Evolutionary conservation across 345 rosid genomes (phyloP).

Genomic region (Hibiscus tridactylites): DNA sequence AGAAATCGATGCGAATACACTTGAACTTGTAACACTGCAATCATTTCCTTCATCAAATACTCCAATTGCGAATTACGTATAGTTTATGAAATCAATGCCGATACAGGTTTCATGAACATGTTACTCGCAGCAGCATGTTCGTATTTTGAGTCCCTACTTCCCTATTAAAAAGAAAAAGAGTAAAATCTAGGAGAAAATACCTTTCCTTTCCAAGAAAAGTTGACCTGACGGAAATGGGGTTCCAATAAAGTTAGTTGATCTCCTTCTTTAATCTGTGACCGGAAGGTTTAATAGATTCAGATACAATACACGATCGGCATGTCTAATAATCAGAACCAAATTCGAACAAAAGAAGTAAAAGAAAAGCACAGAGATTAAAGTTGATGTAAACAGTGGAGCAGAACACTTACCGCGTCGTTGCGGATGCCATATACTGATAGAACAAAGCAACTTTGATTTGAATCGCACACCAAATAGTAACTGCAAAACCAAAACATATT

Average conservation of each 20-base stretch:
- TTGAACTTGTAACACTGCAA: conserved; percentile 45
- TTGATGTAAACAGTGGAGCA: neutral
- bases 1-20: conserved; percentile 60
- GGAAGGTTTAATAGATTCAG: conserved; percentile 6
- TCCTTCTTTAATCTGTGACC: conserved; percentile 59
- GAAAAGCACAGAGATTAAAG: neutral
- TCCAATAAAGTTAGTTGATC: conserved; percentile 46
- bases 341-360: neutral
- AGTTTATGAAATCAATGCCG: neutral
- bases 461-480: conserved; percentile 56
- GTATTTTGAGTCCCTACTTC: neutral
- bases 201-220: conserved; percentile 61
- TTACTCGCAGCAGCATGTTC: neutral
- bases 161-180: neutral
- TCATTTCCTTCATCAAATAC: neutral
- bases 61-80: too few species aligned
- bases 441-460: conserved; percentile 47
- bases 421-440: neutral
- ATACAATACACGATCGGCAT: neutral
- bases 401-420: neutral
- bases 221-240: conserved; percentile 31
- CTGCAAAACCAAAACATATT: conserved; percentile 28
- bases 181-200: conserved; percentile 18
- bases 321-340: neutral
- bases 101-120: neutral